These are phyloP conservation scores for Moesziomyces antarcticus DNA, from an alignment of 1,284 basidiomycete genomes.

Conservation along the genomic window DNA sequence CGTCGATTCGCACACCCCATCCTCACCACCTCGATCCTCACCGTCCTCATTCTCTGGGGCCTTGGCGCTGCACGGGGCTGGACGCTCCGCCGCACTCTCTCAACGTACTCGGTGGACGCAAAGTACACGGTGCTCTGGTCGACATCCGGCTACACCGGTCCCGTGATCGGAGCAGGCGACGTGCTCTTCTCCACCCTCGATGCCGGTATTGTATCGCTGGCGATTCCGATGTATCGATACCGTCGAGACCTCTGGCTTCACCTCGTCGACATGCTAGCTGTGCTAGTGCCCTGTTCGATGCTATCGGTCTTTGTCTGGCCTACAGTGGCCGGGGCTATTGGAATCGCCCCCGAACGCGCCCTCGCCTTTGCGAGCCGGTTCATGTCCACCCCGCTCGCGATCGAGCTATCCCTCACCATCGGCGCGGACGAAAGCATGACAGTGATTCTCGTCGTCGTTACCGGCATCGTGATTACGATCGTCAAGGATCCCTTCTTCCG, in stretches of 20 bases:
- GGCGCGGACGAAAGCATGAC: conserved; percentile 58
- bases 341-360: conserved; percentile 41
- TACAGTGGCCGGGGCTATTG: conserved; percentile 34
- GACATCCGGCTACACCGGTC: conserved; percentile 44
- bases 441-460: conserved; percentile 61
- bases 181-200: conserved; percentile 55
- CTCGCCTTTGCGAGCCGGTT: conserved; percentile 53
- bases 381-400: conserved; percentile 60
- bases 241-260: conserved; percentile 48
- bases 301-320: conserved; percentile 58
- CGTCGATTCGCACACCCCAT: conserved; percentile 58
- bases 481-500: conserved; percentile 59
- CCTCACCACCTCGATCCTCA: conserved; percentile 53
- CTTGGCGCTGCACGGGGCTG: conserved; percentile 42
- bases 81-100: conserved; percentile 31
- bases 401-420: conserved; percentile 53
- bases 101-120: conserved; percentile 45
- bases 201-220: conserved; percentile 58
- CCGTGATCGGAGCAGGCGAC: conserved; percentile 60
- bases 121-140: conserved; percentile 54
- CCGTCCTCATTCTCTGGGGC: conserved; percentile 57
- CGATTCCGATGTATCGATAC: conserved; percentile 61
- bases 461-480: conserved; percentile 56
- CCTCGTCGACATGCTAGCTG: conserved; percentile 42
- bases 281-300: conserved; percentile 45